Conservation (phyloP, 176 grass and related monocot species). For the Aegilops longissima region DNA sequence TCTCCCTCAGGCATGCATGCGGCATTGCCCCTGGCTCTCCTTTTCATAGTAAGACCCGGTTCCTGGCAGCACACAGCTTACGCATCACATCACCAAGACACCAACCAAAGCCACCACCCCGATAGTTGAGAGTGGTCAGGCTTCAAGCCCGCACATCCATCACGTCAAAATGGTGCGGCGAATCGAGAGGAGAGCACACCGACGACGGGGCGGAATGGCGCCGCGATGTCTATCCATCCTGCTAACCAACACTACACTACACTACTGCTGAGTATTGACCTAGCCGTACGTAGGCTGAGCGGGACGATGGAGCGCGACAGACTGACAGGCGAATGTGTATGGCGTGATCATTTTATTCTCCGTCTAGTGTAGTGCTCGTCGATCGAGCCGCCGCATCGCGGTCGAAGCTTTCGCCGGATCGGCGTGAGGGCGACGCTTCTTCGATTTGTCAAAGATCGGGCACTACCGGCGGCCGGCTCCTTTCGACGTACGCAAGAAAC, state of each 20-base stretch:
- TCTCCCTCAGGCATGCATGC: neutral
- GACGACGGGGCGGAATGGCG: too few species aligned
- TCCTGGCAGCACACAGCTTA: neutral
- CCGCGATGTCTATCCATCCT: too few species aligned
- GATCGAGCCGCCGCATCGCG: neutral
- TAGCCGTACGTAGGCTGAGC: too few species aligned
- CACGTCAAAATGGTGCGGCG: neutral
- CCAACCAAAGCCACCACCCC: neutral
- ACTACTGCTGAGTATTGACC: too few species aligned
- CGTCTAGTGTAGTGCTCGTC: neutral
- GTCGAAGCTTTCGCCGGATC: constrained; percentile 4
- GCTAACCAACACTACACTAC: too few species aligned
- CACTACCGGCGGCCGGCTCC: too few species aligned
- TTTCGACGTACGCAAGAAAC: neutral
- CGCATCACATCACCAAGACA: neutral
- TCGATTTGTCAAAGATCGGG: constrained; percentile 9
- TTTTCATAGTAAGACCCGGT: neutral
- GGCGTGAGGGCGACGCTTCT: neutral
- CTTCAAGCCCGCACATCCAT: neutral
- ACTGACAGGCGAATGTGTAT: too few species aligned
- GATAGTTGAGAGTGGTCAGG: too few species aligned
- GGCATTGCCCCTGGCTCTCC: too few species aligned
- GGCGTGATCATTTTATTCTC: too few species aligned
- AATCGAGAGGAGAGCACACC: neutral
- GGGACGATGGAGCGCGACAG: too few species aligned